Percentiles rank a stretch among this genome's conserved stretches.
Evolutionary conservation across 371 early-diverging fungal genomes (phyloP).

Genomic region (Mucor racemosus): DNA sequence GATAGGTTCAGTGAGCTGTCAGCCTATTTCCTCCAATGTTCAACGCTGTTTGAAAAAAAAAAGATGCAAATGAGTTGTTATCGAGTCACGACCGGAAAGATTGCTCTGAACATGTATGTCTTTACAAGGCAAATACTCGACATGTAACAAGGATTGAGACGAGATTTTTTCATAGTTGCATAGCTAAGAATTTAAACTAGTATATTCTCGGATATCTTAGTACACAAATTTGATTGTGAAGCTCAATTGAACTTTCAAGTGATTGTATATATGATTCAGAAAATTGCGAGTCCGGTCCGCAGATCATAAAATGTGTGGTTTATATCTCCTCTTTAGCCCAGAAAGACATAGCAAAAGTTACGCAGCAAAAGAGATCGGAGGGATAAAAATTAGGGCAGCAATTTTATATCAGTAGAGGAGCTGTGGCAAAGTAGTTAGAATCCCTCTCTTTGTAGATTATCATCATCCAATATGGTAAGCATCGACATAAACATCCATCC

Average conservation of each 20-base stretch:
- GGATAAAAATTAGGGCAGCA: background rate
- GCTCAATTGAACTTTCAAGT: background rate
- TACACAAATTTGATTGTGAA: background rate
- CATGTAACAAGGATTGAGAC: background rate
- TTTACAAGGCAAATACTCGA: background rate
- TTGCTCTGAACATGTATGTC: background rate
- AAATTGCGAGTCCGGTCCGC: background rate
- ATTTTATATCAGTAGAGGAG: conserved; percentile 4
- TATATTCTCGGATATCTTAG: background rate
- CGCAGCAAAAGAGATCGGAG: conserved; percentile 2
- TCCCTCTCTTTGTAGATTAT: conserved; percentile 31
- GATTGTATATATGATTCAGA: background rate
- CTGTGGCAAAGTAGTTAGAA: background rate
- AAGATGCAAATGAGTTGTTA: background rate
- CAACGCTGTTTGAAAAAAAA: conserved; percentile 12
- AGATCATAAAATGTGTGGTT: background rate
- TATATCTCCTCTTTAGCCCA: no score
- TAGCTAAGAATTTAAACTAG: background rate
- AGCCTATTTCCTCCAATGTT: conserved; percentile 10
- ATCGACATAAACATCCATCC: conserved; percentile 22
- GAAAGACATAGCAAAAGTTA: background rate
- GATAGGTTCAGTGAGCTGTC: conserved; percentile 14
- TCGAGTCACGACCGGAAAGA: background rate
- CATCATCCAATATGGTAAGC: conserved; percentile 36
- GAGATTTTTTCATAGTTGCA: background rate